Evolutionary conservation across 2,329 filamentous ascomycete genomes (phyloP).

Genomic region (Aspergillus amoenus): DNA sequence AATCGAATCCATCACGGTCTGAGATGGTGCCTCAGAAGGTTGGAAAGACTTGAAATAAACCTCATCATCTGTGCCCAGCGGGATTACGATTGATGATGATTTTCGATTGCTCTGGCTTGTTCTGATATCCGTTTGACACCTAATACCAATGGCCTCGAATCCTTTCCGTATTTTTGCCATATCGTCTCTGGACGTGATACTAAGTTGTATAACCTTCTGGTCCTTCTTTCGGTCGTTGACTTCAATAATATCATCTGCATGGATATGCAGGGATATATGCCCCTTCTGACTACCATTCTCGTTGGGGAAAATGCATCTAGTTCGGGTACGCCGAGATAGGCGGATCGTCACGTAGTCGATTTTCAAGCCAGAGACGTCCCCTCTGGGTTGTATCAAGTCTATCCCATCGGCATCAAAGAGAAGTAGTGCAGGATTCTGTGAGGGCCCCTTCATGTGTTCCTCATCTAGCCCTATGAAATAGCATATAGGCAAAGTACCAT

Average conservation of each 20-base stretch:
- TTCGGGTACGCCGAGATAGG: not conserved
- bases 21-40: not conserved
- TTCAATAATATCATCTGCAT: not conserved
- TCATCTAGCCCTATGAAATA: conserved; percentile 11
- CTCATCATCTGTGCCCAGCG: conserved; percentile 15
- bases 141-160: conserved; percentile 1
- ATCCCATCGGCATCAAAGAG: not conserved
- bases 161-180: conserved; percentile 6
- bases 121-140: not conserved
- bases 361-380: not conserved
- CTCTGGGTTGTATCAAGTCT: conserved; percentile 12
- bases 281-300: not conserved
- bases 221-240: conserved; percentile 11
- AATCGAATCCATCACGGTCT: not conserved
- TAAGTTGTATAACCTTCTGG: conserved; percentile 1
- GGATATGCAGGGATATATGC: conserved; percentile 5
- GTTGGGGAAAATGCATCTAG: not conserved
- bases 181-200: conserved; percentile 11
- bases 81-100: conserved; percentile 16
- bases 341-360: conserved; percentile 13
- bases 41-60: conserved; percentile 5
- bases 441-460: not conserved
- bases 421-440: conserved; percentile 10
- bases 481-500: conserved; percentile 1
- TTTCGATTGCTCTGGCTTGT: not conserved